Evolutionary conservation across 805 yeast genomes (phyloP), one percentile per base, ranked within the genome.

Genomic region (Saccharomyces mikatae): DNA sequence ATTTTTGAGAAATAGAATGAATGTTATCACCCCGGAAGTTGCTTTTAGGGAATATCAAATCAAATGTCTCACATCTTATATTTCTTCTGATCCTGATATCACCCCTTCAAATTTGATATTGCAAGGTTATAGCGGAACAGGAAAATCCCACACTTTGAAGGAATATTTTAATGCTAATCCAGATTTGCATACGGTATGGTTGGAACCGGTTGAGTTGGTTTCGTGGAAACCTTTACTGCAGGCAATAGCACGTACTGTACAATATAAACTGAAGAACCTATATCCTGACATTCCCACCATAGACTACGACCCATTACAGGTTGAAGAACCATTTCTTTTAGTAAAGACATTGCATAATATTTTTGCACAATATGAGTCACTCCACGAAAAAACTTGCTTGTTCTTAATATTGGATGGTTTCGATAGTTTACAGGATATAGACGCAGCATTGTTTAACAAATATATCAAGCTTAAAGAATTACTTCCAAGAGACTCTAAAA

Each of bases 221-320:
- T 57, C 69, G 3, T 62, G 71, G 70, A 69, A 68, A 54, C 66
- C 70, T 3, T 55, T 68, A 10, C 52, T 68, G 52, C 70, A 66
- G 53, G 65, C 66, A 0, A 60, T 67, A 6, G 61, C 67, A 2
- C 63, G 69, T 50, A 53, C 54, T 5, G 53, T 64, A 9, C 67
- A 66, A 47, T 44, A 51, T 31, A 60, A 59, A 13, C 36, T 69
- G 47, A 53, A 49, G 41, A 46, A 44, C 1, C 14, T 48, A n/a
- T 61, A 55, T 32, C 64, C 66, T 1, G 55, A 56, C 10, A 29
- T 56, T 11, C 30, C 32, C 26, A 32, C 44, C 10, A 52, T 54
- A 26, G 58, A 57, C 30, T 54, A 54, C 14, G 71, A 69, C 54
- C 63, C 69, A 4, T 53, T 67, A 6, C 64, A 62, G 50, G 70